A percentile compares a stretch with the other conserved stretches of the same genome.
Conservation (phyloP, 106 monocot genomes). For the Dendrobium officinale region DNA sequence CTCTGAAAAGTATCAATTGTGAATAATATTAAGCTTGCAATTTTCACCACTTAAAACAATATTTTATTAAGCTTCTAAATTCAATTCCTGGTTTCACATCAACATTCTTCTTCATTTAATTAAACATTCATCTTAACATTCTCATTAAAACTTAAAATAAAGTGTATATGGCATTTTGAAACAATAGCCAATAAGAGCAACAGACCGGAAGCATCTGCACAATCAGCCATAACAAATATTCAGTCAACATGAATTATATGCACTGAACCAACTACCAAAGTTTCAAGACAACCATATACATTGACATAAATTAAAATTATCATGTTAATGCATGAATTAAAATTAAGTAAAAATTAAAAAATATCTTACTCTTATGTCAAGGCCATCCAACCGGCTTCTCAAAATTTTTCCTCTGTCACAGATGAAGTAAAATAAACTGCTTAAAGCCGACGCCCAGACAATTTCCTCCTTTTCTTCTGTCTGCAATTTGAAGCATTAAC, state of each 20-base stretch:
- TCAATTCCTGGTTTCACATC: too few species aligned
- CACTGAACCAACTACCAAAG: not conserved
- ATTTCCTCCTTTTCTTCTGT: conserved; percentile 85
- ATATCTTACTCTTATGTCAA: conserved; percentile 85
- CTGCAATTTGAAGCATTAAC: conserved; percentile 34
- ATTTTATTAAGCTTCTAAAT: too few species aligned
- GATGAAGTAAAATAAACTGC: conserved; percentile 90
- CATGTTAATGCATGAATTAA: not conserved
- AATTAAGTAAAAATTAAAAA: not conserved
- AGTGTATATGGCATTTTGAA: too few species aligned
- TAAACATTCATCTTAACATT: too few species aligned
- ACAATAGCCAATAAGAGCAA: too few species aligned
- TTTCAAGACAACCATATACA: not conserved
- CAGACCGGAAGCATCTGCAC: not conserved
- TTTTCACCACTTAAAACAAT: too few species aligned
- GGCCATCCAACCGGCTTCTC: conserved; percentile 72
- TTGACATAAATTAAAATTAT: not conserved
- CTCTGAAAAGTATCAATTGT: too few species aligned
- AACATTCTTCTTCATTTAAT: too few species aligned
- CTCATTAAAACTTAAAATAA: too few species aligned
- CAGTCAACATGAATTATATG: not conserved
- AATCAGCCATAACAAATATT: not conserved
- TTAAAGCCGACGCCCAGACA: conserved; percentile 97
- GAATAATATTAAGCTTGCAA: too few species aligned
- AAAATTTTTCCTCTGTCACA: conserved; percentile 77